Evolutionary conservation across 2,329 filamentous ascomycete genomes (phyloP), one percentile per base, ranked within the genome.

Genomic region (Aspergillus sojae): DNA sequence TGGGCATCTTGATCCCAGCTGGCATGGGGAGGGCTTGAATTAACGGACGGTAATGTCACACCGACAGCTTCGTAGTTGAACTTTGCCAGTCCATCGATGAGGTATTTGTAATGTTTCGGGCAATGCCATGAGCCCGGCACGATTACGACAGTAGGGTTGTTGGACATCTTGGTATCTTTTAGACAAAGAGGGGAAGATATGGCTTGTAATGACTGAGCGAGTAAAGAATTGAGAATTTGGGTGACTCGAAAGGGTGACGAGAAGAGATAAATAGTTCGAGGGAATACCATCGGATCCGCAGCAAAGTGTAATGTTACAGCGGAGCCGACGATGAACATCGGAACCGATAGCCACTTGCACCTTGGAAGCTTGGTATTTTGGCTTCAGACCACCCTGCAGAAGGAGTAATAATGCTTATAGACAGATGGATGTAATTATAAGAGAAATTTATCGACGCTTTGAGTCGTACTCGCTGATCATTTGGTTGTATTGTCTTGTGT

Each of bases 51-150:
- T n/a, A 73, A 34, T 11, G 64, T 62, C 26, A 73, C 68, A 1
- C 57, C 71, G 6, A 65, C 61, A 7, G 69, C 70, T 28, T 69
- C 65, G 41, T 70, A 72, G 60, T 68, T 61, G 55, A 58, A n/a
- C 12, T 66, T 65, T 19, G 39, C 57, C 5, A 74, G 61, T 12
- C 63, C 60, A n/a, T 71, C 57, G 23, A 68, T 66, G 16, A 72
- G 64, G 46, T 65, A 52, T 11, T 67, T 62, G 56, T 71, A 74
- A 62, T 74, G 72, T 45, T 69, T 60, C 3, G 72, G 72, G 14
- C 62, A 62, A 55, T 74, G 72, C 67, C 69, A 74, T 23, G 72
- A 65, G n/a, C 72, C 72, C n/a, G 72, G 72, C n/a, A 73, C 66
- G 39, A 74, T 69, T n/a, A 74, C 62, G 41, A 73, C 62, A 1